Conservation (phyloP, 2,329 filamentous ascomycete genomes). For the Mycosphaerella sp. region DNA sequence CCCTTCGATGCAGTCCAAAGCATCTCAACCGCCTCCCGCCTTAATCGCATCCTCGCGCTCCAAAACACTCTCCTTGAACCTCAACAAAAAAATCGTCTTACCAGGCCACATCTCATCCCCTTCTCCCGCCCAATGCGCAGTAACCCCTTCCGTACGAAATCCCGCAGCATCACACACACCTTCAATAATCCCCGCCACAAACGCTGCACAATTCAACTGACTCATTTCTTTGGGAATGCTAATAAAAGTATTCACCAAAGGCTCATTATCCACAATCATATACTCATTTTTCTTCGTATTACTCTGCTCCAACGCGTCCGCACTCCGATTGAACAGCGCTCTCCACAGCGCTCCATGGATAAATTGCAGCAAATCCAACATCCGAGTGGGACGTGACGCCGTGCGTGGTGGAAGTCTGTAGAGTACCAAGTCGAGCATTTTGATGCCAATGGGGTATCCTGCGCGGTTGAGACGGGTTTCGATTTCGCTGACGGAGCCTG, state of each 20-base stretch:
- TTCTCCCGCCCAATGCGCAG: conserved; percentile 65
- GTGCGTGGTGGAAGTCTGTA: conserved; percentile 68
- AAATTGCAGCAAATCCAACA: conserved; percentile 88
- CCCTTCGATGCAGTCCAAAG: background rate
- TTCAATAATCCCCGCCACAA: conserved; percentile 90
- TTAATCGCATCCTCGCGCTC: conserved; percentile 66
- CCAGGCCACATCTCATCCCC: conserved; percentile 76
- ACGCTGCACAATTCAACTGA: conserved; percentile 93
- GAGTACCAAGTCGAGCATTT: conserved; percentile 89
- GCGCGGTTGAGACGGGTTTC: conserved; percentile 48
- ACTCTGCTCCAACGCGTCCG: conserved; percentile 87
- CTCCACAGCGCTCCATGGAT: conserved; percentile 90
- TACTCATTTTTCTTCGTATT: conserved; percentile 86
- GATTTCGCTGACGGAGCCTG: conserved; percentile 87
- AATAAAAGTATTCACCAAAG: conserved; percentile 89
- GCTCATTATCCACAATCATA: conserved; percentile 99
- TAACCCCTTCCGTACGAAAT: conserved; percentile 75
- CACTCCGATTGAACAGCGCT: conserved; percentile 83
- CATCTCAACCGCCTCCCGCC: conserved; percentile 26
- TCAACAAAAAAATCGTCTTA: conserved; percentile 90
- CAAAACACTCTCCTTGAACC: conserved; percentile 84
- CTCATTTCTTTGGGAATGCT: conserved; percentile 92
- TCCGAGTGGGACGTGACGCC: conserved; percentile 68
- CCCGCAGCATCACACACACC: conserved; percentile 90
- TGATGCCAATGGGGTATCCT: conserved; percentile 87